A percentile compares a stretch with the other conserved stretches of the same genome.
These are phyloP conservation scores for Fusarium longipes DNA, from an alignment of 2,329 filamentous ascomycete genomes.

Conservation along the genomic window DNA sequence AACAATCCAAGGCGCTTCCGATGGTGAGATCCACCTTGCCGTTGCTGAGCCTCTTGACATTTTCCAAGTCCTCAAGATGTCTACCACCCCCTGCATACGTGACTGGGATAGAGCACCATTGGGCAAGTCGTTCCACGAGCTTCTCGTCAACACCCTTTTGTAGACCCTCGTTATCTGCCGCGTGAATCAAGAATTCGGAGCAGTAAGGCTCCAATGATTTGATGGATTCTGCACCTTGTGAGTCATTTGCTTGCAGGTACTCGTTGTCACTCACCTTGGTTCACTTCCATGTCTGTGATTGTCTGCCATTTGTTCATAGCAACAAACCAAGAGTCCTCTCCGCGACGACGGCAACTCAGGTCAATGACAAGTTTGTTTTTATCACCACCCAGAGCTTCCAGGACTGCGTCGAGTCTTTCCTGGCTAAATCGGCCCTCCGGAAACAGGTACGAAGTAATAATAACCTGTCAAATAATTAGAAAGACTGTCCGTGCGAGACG, in stretches of 20 bases:
- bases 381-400: constrained; percentile 78
- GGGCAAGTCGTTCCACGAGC: constrained; percentile 78
- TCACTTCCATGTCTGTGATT: constrained; percentile 95
- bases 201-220: constrained; percentile 86
- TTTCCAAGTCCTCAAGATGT: constrained; percentile 81
- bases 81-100: constrained; percentile 97
- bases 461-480: constrained; percentile 72
- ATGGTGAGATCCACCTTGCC: constrained; percentile 94
- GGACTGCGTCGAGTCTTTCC: constrained; percentile 77
- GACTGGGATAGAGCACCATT: constrained; percentile 92
- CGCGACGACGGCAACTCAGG: constrained; percentile 85
- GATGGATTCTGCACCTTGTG: constrained; percentile 74
- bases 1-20: constrained; percentile 94
- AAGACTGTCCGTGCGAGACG: not conserved
- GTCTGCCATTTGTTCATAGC: constrained; percentile 99
- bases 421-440: constrained; percentile 85
- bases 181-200: constrained; percentile 96
- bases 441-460: constrained; percentile 96
- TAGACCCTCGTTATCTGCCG: constrained; percentile 94
- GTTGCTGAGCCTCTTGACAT: constrained; percentile 80
- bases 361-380: constrained; percentile 90
- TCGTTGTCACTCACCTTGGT: constrained; percentile 68
- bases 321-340: constrained; percentile 84
- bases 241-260: constrained; percentile 18
- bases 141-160: constrained; percentile 91